Base-by-base conservation (phyloP, 192 early-diverging fungal genomes). In the Coemansia sp. region DNA sequence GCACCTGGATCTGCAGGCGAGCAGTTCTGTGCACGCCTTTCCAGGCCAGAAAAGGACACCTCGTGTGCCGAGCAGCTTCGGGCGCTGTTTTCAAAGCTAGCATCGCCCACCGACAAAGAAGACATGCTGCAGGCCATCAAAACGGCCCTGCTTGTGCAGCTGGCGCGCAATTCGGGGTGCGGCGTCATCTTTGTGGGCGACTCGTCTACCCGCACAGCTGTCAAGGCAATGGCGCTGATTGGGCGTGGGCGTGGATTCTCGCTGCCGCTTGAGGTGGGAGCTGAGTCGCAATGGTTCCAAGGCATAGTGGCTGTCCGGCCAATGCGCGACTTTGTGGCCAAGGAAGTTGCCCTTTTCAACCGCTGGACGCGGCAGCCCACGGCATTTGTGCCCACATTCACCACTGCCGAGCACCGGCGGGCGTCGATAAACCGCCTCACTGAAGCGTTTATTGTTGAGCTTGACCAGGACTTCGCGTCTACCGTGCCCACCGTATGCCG, bases 211-310 rank as follows among this genome's bases (percentile, higher is more conserved):
- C 81, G 88, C 23, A 71, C 92, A 21, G 91, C 93, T 0, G 83
- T 88, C 36, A 84, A 83, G 49, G 83, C 87, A 18, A 83, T 97
- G 36, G 68, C 90, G 6, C 53, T 85, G 36, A 92, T 89, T 23
- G 86, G 88, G 37, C 85, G 88, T 50, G 94, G 94, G 10, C 87
- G 90, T 30, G 94, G 94, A n/a, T 89, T 86, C 53, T 85, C 83
- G 21, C 60, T 95, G 20, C 88, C 92, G 5, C 58, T 89, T 10
- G 91, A 93, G 40, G 84, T 88, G 6, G 81, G 84, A 0, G 56
- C 81, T 7, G 82, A 85, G 42, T 70, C 75, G 8, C 31, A 50
- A 6, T 90, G 81, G 74, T 71, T 84, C 44, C 58, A 77, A 43
- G 80, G 64, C 63, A 40, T 90, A 20, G 64, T 64, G 2, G 66